phyloP scores from a whole-genome alignment of 495 filamentous ascomycete species.

The Aspergillus sparsus region DNA sequence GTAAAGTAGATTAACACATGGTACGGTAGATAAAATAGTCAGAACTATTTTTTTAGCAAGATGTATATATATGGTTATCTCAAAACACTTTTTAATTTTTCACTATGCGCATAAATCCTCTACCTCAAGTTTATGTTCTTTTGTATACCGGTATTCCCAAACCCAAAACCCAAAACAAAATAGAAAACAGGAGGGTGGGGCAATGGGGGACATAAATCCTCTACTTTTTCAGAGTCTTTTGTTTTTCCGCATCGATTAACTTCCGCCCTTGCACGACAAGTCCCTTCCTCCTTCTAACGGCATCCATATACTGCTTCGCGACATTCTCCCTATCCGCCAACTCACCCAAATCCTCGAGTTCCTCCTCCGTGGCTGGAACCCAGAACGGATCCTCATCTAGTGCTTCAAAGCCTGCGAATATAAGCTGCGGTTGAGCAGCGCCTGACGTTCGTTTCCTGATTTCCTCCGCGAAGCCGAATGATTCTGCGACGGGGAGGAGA shows the following conservation, averaged over 20 bases:
- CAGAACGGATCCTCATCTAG: slow-evolving; percentile 94
- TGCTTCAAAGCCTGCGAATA: slow-evolving; percentile 89
- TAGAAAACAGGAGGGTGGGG: background rate
- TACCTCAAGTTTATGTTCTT: no score
- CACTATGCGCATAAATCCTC: no score
- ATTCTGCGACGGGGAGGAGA: slow-evolving; percentile 85
- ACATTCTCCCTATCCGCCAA: slow-evolving; percentile 91
- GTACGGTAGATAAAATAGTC: no score
- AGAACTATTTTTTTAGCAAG: no score
- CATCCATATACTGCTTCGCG: slow-evolving; percentile 93
- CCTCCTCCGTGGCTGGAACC: slow-evolving; percentile 95
- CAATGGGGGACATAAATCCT: slow-evolving; percentile 3
- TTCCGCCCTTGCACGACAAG: slow-evolving; percentile 77
- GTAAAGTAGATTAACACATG: no score
- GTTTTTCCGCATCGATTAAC: slow-evolving; percentile 94
- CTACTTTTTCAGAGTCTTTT: slow-evolving; percentile 96
- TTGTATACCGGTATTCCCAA: no score
- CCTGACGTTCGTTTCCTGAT: slow-evolving; percentile 93
- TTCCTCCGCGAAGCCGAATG: slow-evolving; percentile 93
- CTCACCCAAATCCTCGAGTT: slow-evolving; percentile 94
- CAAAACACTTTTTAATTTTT: no score
- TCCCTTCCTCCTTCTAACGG: slow-evolving; percentile 81
- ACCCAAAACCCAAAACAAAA: no score
- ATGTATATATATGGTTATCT: no score
- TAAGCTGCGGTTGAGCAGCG: slow-evolving; percentile 85